phyloP scores from a whole-genome alignment of 768 basidiomycete species.

The Boletus vermiculosoides region DNA sequence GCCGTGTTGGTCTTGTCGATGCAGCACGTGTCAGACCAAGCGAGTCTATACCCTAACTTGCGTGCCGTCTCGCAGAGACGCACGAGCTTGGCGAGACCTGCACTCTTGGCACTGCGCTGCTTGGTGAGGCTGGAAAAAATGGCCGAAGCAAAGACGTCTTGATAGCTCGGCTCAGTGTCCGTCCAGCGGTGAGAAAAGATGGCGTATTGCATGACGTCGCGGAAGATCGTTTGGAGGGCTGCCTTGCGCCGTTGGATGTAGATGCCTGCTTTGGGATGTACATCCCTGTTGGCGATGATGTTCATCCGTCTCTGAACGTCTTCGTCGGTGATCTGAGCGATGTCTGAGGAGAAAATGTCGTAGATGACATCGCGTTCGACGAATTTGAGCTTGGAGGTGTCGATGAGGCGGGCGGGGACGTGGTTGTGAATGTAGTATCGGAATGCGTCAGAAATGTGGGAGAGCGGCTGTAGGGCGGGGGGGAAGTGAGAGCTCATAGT shows the following conservation, averaged over 20 bases:
- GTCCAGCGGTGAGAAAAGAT: slow-evolving; percentile 30
- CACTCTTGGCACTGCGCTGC: not conserved
- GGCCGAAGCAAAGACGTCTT: slow-evolving; percentile 7
- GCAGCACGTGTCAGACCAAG: slow-evolving; percentile 34
- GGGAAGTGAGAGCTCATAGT: no score
- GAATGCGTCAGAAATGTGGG: slow-evolving; percentile 14
- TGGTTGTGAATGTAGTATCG: slow-evolving; percentile 24
- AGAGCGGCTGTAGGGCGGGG: not conserved
- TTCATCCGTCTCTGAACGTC: slow-evolving; percentile 8
- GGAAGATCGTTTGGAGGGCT: slow-evolving; percentile 19
- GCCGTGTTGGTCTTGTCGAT: slow-evolving; percentile 25
- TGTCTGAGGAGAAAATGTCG: slow-evolving; percentile 17
- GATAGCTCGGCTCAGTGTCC: slow-evolving; percentile 22
- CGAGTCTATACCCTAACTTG: slow-evolving; percentile 16
- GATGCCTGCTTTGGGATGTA: slow-evolving; percentile 11
- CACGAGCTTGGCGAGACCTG: slow-evolving; percentile 17
- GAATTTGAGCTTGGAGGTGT: slow-evolving; percentile 21
- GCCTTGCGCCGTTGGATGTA: slow-evolving; percentile 14
- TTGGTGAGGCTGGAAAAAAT: not conserved
- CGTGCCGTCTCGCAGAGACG: slow-evolving; percentile 24
- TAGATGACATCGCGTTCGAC: slow-evolving; percentile 22
- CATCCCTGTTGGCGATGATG: not conserved
- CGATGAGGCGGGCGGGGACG: slow-evolving; percentile 27
- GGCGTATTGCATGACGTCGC: slow-evolving; percentile 21
- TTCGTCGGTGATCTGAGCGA: slow-evolving; percentile 19